Base-by-base conservation (phyloP, 768 basidiomycete genomes). In the Dacryopinax spathularia region DNA sequence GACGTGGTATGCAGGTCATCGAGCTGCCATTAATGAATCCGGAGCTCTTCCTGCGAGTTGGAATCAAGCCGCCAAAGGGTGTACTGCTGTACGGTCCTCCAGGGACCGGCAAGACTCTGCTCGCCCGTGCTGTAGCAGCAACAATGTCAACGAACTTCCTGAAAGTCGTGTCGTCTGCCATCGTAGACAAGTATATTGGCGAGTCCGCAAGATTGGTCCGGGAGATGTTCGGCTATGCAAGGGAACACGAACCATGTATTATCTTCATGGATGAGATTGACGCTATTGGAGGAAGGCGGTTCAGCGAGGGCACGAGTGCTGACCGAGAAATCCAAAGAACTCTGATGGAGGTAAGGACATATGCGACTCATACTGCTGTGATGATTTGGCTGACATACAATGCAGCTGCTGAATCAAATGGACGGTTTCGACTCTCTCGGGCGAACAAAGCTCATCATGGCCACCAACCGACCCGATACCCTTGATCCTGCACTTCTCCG, bases 251-350 rank as follows among this genome's bases (percentile, higher is more conserved):
- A 74, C 96, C 96, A 44, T 98, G 92, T 73, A 91, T 96, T 64
- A 96, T 96, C 69, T 96, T 96, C 78, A 96, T 97, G 93, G 94
- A 92, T 71, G 90, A 92, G 75, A 92, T 92, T 69, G 96, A 99
- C 73, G 96, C 96, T 33, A 99, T 98, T 66, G 96, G 96, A 69
- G 95, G 96, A 1, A 76, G 88, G 65, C 76, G 87, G 43, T 89
- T 89, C 82, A 90, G 88, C 3, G 96, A 99, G 74, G 95, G 96
- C 33, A 97, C 95, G 2, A 91, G 88, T 73, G 95, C 96, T 13
- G 96, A 99, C 76, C 86, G 96, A 71, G 96, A 99, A 78, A 98
- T 99, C 66, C 96, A 99, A 75, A 82, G 96, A 67, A 99, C 96
- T 22, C 76, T 99, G 36, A 99, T 99, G 96, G 96, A 99, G 81